These are phyloP conservation scores for Symbiotaphrina buchneri DNA, from an alignment of 495 filamentous ascomycete species.

Conservation along the genomic window DNA sequence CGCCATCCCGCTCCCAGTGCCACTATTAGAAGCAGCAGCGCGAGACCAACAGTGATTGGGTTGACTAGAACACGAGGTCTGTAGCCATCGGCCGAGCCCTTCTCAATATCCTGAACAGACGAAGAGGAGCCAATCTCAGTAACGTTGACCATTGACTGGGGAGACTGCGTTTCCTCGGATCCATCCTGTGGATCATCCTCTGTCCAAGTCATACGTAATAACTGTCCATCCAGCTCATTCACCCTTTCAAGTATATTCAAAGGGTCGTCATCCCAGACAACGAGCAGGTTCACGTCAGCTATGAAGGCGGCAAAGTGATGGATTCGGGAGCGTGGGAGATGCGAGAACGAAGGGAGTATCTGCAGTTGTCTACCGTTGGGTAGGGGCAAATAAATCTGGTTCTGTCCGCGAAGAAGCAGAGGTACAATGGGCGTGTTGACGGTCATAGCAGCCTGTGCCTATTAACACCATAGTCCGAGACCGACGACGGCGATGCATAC, in stretches of 20 bases:
- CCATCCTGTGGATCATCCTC: constrained; percentile 16
- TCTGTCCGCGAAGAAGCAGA: constrained; percentile 21
- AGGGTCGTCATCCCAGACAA: constrained; percentile 46
- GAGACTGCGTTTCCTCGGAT: constrained; percentile 5
- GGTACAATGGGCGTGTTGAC: constrained; percentile 33
- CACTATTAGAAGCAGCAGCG: too few species aligned
- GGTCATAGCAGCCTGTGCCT: constrained; percentile 28
- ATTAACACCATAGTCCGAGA: not conserved
- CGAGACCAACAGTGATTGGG: too few species aligned
- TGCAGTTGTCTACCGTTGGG: constrained; percentile 30
- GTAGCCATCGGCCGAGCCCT: too few species aligned
- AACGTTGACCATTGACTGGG: not conserved
- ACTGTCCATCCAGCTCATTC: constrained; percentile 20
- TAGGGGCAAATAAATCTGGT: constrained; percentile 27
- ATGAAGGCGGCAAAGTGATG: constrained; percentile 48
- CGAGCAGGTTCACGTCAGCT: constrained; percentile 26
- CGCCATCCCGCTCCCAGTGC: constrained; percentile 33
- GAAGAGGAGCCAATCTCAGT: not conserved
- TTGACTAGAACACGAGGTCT: too few species aligned
- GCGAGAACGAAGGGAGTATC: constrained; percentile 29
- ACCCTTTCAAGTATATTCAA: constrained; percentile 26
- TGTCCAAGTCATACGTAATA: constrained; percentile 33
- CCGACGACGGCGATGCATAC: constrained; percentile 15
- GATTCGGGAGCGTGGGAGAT: constrained; percentile 31
- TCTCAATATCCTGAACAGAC: too few species aligned